These are phyloP conservation scores for Chloris gayana DNA, from an alignment of 176 grass and related monocot species.

Conservation along the genomic window DNA sequence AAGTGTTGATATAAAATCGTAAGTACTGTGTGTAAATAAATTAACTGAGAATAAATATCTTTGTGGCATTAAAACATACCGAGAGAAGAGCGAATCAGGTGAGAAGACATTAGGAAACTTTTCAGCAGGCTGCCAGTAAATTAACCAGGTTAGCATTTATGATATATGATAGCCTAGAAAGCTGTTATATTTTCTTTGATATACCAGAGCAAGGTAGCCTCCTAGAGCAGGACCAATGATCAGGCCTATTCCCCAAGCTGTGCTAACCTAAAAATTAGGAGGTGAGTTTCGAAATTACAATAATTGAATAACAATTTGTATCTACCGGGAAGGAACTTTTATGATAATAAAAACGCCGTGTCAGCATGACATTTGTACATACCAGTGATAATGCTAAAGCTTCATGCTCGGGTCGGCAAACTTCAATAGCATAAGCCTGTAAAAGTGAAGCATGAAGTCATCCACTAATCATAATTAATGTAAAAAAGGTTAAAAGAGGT, in stretches of 20 bases:
- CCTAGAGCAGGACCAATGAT: slow-evolving; percentile 94
- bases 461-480: not conserved
- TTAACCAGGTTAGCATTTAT: slow-evolving; percentile 13
- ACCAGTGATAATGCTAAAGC: slow-evolving; percentile 82
- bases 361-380: slow-evolving; percentile 15
- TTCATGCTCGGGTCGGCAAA: slow-evolving; percentile 85
- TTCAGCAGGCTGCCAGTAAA: slow-evolving; percentile 74
- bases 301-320: slow-evolving; percentile 7
- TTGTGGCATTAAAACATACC: slow-evolving; percentile 44
- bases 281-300: slow-evolving; percentile 11
- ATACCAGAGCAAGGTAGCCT: slow-evolving; percentile 82
- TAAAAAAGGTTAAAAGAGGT: not conserved
- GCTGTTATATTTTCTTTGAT: not conserved
- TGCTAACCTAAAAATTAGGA: slow-evolving; percentile 55
- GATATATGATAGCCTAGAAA: not conserved
- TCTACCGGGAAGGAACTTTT: slow-evolving; percentile 40
- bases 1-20: slow-evolving; percentile 13
- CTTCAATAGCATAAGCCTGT: slow-evolving; percentile 92
- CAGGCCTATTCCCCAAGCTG: slow-evolving; percentile 74
- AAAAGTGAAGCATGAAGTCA: slow-evolving; percentile 18
- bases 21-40: slow-evolving; percentile 22
- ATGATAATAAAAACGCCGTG: slow-evolving; percentile 6
- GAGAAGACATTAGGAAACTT: slow-evolving; percentile 88
- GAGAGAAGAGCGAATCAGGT: slow-evolving; percentile 68
- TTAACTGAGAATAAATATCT: slow-evolving; percentile 23